Evolutionary conservation across 768 basidiomycete species (phyloP).

Genomic region (Termitomyces sp.): DNA sequence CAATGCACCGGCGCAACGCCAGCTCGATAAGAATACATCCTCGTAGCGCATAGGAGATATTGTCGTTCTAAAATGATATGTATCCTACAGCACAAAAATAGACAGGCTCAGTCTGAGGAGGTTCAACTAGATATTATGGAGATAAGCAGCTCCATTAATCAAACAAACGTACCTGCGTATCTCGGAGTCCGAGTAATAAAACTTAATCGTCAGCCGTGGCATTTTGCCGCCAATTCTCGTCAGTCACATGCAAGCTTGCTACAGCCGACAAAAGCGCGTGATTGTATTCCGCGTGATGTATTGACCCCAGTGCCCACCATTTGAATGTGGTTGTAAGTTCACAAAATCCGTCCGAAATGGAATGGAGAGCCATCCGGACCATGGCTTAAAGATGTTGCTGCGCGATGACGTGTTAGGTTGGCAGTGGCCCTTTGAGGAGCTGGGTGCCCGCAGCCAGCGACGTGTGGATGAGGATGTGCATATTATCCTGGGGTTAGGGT

Average conservation of each 20-base stretch:
- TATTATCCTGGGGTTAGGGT: too few species aligned
- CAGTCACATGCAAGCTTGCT: constrained; percentile 92
- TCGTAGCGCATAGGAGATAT: constrained; percentile 97
- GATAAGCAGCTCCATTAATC: neutral
- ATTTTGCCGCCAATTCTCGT: constrained; percentile 63
- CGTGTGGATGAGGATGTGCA: too few species aligned
- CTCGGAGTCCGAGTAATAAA: constrained; percentile 87
- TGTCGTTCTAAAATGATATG: constrained; percentile 99
- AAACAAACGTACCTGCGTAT: constrained; percentile 70
- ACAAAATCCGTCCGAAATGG: constrained; percentile 16
- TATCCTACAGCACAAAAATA: constrained; percentile 42
- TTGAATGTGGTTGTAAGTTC: neutral
- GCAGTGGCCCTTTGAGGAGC: constrained; percentile 36
- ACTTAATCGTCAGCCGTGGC: constrained; percentile 88
- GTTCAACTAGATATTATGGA: neutral
- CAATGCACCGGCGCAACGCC: constrained; percentile 91
- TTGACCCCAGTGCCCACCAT: constrained; percentile 12
- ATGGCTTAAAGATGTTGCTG: constrained; percentile 31
- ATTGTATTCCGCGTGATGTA: constrained; percentile 66
- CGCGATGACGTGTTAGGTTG: constrained; percentile 53
- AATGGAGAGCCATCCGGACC: constrained; percentile 31
- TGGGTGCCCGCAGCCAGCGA: neutral
- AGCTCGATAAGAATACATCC: constrained; percentile 98
- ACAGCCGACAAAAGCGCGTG: constrained; percentile 72
- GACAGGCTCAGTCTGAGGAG: neutral